These are phyloP conservation scores for Fraxinus nigra DNA, from an alignment of 305 asterid genomes.

Conservation along the genomic window DNA sequence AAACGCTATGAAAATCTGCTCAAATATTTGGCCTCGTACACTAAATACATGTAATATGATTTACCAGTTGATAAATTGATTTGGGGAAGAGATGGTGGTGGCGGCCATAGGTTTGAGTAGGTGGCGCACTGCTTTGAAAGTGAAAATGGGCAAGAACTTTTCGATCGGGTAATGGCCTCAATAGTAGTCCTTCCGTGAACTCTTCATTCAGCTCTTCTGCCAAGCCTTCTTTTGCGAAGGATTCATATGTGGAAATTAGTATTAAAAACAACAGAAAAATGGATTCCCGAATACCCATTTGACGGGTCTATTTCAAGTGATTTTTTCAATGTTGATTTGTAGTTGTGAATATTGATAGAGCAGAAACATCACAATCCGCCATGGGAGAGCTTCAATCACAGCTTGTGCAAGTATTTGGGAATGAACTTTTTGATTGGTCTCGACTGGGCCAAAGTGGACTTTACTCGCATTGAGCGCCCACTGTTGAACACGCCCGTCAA, in stretches of 20 bases:
- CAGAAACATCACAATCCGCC: slow-evolving; percentile 22
- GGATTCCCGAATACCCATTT: slow-evolving; percentile 40
- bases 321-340: neutral
- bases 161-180: slow-evolving; percentile 93
- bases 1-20: neutral
- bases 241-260: slow-evolving; percentile 37
- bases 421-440: neutral
- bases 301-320: slow-evolving; percentile 8
- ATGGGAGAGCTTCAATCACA: slow-evolving; percentile 16
- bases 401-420: neutral
- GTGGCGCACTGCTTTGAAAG: slow-evolving; percentile 77
- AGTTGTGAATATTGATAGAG: neutral
- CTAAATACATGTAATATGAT: neutral
- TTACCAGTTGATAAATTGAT: slow-evolving; percentile 90
- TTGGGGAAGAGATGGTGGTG: slow-evolving; percentile 93
- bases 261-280: slow-evolving; percentile 32
- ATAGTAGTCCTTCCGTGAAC: slow-evolving; percentile 82
- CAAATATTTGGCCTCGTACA: neutral
- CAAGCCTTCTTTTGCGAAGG: slow-evolving; percentile 37
- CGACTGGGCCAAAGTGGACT: neutral
- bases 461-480: neutral
- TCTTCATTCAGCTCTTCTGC: slow-evolving; percentile 41
- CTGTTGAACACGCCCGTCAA: neutral
- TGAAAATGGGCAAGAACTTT: slow-evolving; percentile 88
- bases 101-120: slow-evolving; percentile 70